These are phyloP conservation scores for Talaromyces sp. DNA, from an alignment of 2,329 filamentous ascomycete species.

Conservation along the genomic window DNA sequence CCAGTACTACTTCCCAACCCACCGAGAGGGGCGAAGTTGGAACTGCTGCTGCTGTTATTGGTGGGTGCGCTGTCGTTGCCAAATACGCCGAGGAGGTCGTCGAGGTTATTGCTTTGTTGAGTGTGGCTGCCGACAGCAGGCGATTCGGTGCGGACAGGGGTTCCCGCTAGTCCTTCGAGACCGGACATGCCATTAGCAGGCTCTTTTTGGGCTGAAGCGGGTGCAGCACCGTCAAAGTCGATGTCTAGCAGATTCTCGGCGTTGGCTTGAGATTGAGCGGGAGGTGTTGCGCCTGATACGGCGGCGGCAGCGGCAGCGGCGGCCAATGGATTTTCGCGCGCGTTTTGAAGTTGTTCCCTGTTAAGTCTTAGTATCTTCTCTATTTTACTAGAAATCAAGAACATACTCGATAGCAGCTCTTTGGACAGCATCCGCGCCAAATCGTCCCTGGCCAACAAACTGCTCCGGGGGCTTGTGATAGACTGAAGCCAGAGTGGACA, in stretches of 20 bases:
- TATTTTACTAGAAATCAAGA: too few species aligned
- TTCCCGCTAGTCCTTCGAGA: slow-evolving; percentile 54
- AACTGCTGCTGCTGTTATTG: slow-evolving; percentile 20
- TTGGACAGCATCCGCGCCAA: slow-evolving; percentile 90
- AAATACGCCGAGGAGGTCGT: slow-evolving; percentile 75
- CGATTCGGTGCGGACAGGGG: slow-evolving; percentile 50
- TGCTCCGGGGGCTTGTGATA: slow-evolving; percentile 98
- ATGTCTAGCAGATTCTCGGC: slow-evolving; percentile 94
- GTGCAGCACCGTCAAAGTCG: slow-evolving; percentile 89
- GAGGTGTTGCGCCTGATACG: slow-evolving; percentile 52
- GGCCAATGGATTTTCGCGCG: slow-evolving; percentile 88
- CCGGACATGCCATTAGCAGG: slow-evolving; percentile 64
- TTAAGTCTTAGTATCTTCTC: too few species aligned
- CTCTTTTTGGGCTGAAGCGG: slow-evolving; percentile 74
- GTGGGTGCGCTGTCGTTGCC: slow-evolving; percentile 44
- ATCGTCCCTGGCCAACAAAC: slow-evolving; percentile 94
- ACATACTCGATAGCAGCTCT: slow-evolving; percentile 80
- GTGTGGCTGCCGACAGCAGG: slow-evolving; percentile 29
- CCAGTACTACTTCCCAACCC: slow-evolving; percentile 26
- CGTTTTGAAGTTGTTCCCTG: slow-evolving; percentile 83
- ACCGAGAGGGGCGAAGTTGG: slow-evolving; percentile 26
- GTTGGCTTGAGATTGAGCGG: slow-evolving; percentile 63
- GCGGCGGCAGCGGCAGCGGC: slow-evolving; percentile 70
- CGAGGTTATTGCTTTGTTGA: slow-evolving; percentile 60
- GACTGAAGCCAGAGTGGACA: slow-evolving; percentile 92